These are phyloP conservation scores for Wolfiporia cocos DNA, from an alignment of 1,284 basidiomycete species.

Conservation along the genomic window DNA sequence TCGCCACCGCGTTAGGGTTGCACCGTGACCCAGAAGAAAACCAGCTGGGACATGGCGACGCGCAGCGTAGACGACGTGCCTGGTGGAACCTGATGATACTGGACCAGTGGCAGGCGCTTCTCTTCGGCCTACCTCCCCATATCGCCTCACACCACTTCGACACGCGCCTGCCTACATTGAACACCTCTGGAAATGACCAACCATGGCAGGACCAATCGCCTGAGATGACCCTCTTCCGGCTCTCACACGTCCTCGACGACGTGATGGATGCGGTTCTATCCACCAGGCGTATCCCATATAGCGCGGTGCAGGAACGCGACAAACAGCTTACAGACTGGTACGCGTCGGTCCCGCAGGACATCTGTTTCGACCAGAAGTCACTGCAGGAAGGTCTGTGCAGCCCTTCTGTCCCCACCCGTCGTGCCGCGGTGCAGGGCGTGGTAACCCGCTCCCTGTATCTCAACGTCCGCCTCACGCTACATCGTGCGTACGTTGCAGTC, in stretches of 20 bases:
- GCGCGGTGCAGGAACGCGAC: slow-evolving; percentile 64
- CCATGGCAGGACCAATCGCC: slow-evolving; percentile 59
- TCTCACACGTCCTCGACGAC: slow-evolving; percentile 71
- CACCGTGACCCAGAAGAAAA: slow-evolving; percentile 75
- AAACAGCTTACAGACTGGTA: slow-evolving; percentile 63
- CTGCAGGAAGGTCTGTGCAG: slow-evolving; percentile 65
- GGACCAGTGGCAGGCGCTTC: slow-evolving; percentile 80
- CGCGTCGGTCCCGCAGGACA: slow-evolving; percentile 61
- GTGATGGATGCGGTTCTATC: slow-evolving; percentile 80
- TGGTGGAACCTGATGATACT: slow-evolving; percentile 82
- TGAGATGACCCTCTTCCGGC: slow-evolving; percentile 66
- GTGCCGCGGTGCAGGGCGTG: slow-evolving; percentile 70
- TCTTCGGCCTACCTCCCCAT: slow-evolving; percentile 72
- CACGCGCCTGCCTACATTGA: slow-evolving; percentile 63
- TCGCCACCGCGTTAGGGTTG: slow-evolving; percentile 75
- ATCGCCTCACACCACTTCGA: slow-evolving; percentile 78
- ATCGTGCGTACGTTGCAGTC: slow-evolving; percentile 68
- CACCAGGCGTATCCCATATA: slow-evolving; percentile 65
- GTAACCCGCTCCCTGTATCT: slow-evolving; percentile 69
- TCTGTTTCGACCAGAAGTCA: slow-evolving; percentile 68
- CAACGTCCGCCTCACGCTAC: slow-evolving; percentile 77
- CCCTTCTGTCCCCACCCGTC: slow-evolving; percentile 43
- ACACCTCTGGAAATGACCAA: slow-evolving; percentile 52
- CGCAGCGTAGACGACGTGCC: slow-evolving; percentile 74
- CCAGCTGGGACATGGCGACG: slow-evolving; percentile 57